Evolutionary conservation across 1,284 basidiomycete species (phyloP).

Genomic region (Stygiomarasmius scandens): DNA sequence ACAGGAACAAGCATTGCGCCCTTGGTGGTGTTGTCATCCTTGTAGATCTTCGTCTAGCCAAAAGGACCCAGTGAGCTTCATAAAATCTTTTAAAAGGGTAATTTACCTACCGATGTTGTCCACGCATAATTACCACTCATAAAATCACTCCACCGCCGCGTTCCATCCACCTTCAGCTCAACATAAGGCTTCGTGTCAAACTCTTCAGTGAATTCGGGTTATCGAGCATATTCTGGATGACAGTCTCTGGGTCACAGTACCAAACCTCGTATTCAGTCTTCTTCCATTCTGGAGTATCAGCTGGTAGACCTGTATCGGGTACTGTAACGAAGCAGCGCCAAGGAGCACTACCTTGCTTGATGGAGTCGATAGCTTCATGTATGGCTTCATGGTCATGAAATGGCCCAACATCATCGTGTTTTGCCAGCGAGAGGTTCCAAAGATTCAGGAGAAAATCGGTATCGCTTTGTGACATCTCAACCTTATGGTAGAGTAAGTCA

Average conservation of each 20-base stretch:
- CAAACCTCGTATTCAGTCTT: no score
- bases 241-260: no score
- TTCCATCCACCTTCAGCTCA: no score
- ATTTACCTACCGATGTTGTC: slow-evolving; percentile 27
- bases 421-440: slow-evolving; percentile 10
- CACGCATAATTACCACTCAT: slow-evolving; percentile 32
- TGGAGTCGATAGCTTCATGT: slow-evolving; percentile 29
- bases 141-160: no score
- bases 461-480: no score
- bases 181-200: no score
- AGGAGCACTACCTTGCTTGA: slow-evolving; percentile 24
- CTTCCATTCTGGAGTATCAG: no score
- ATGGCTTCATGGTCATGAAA: slow-evolving; percentile 27
- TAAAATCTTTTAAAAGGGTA: no score
- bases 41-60: slow-evolving; percentile 2
- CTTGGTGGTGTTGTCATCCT: slow-evolving; percentile 21
- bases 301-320: no score
- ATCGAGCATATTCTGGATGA: no score
- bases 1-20: slow-evolving; percentile 33
- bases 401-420: slow-evolving; percentile 16
- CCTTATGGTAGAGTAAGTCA: slow-evolving; percentile 20
- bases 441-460: slow-evolving; percentile 20
- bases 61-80: neutral
- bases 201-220: no score
- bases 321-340: slow-evolving; percentile 24